Conservation (phyloP, 2,329 filamentous ascomycete genomes). For the Aspergillus felis region DNA sequence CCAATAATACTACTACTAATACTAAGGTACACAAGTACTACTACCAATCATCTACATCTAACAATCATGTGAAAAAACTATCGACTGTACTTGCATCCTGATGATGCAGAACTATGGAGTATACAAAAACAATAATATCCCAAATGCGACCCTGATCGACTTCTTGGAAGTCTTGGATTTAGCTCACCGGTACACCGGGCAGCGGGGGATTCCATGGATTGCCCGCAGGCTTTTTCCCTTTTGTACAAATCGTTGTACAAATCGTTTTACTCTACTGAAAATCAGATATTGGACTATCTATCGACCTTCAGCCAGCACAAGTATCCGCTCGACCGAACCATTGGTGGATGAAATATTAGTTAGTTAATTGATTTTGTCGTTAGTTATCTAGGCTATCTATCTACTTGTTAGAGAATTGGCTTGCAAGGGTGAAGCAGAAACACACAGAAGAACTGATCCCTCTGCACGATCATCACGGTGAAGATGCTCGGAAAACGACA, state of each 20-base stretch:
- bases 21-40: too few relatives aligned
- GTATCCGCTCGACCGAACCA: not conserved
- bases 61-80: not conserved
- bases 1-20: not conserved
- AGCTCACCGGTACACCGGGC: slow-evolving; percentile 11
- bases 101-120: not conserved
- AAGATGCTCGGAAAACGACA: not conserved
- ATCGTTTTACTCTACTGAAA: not conserved
- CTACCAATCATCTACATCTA: not conserved
- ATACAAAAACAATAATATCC: not conserved
- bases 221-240: not conserved
- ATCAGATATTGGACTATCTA: not conserved
- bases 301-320: not conserved
- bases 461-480: not conserved
- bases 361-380: not conserved
- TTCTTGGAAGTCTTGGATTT: not conserved
- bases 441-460: not conserved
- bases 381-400: not conserved
- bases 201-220: slow-evolving; percentile 6
- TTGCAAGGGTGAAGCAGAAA: too few relatives aligned
- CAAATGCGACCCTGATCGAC: not conserved
- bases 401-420: not conserved
- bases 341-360: not conserved
- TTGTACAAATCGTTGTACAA: not conserved
- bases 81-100: not conserved